Percentiles rank a stretch among this genome's conserved stretches.
Evolutionary conservation across 1,284 basidiomycete genomes (phyloP).

Genomic region (Schizopora paradoxa): DNA sequence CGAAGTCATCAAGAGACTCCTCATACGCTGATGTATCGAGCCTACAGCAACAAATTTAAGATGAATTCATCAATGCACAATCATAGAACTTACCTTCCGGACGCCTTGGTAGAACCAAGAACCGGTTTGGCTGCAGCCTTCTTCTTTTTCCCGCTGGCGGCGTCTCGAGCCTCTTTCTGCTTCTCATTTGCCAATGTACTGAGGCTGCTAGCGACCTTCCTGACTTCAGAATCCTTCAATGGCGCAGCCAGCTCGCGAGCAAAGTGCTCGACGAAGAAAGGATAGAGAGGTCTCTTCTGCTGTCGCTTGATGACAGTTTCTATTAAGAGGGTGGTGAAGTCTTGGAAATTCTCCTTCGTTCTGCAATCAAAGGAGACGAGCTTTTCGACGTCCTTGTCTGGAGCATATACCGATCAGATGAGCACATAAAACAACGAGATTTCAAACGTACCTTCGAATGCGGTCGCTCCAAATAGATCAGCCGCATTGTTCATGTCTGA

Average conservation of each 20-base stretch:
- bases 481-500: conserved; percentile 82
- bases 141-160: conserved; percentile 87
- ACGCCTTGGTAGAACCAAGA: conserved; percentile 66
- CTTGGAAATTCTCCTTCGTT: conserved; percentile 81
- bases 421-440: too few species aligned
- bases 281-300: conserved; percentile 74
- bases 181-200: conserved; percentile 91
- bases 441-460: conserved; percentile 55
- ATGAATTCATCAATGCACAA: conserved; percentile 4
- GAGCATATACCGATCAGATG: conserved; percentile 42
- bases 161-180: conserved; percentile 83
- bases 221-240: conserved; percentile 82
- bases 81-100: conserved; percentile 46
- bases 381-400: conserved; percentile 62
- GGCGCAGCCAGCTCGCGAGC: conserved; percentile 67
- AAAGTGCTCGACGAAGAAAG: conserved; percentile 78
- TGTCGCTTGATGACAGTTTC: conserved; percentile 72
- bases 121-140: conserved; percentile 66
- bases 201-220: conserved; percentile 77
- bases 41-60: conserved; percentile 33
- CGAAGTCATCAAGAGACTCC: conserved; percentile 82
- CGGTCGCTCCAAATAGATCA: conserved; percentile 70
- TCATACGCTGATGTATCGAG: conserved; percentile 78
- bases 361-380: conserved; percentile 71
- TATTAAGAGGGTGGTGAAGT: conserved; percentile 68